Base-by-base conservation (phyloP, 2,329 filamentous ascomycete species). In the Tolypocladium inflatum region DNA sequence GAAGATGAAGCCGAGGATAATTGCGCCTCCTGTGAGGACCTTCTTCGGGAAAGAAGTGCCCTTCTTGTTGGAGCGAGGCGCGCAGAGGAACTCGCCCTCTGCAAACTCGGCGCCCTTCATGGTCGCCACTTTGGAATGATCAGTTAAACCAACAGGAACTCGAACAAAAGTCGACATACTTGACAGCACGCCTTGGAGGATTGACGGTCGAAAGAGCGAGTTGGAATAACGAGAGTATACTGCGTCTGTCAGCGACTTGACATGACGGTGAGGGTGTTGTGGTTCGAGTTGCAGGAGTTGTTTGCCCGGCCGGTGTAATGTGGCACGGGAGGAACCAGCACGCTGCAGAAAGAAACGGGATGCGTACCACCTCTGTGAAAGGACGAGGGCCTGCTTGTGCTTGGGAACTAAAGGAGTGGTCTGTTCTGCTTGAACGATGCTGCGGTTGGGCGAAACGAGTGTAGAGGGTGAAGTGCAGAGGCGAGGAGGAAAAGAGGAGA, bases 101-200 rank as follows among this genome's bases (percentile, higher is more conserved):
- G 60, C 65, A 51, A 66, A 64, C 53, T 69, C 68, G 43, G 59
- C 53, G 57, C 69, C 67, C 59, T 65, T 67, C 62, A 67, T 64
- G 39, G 59, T 60, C 51, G 66, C 60, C 65, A 70, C 68, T 71
- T 30, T 26, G 11, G 30, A n/a, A 37, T 11, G 52, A 53, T 70
- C 55, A 68, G 62, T 56, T 26, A n/a, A 13, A 8, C 37, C 52
- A 35, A 57, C 10, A 51, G n/a, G 15, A 56, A 51, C 33, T 39
- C 15, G 42, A n/a, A 43, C 2, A 21, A 6, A 39, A 26, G 30
- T 19, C 19, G 37, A 38, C 50, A 42, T 39, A 50, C 56, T 56
- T 54, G 41, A 21, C 17, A 30, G 30, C 17, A 61, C 26, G 64
- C 65, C 61, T 67, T 59, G 60, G 30, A 63, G 57, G 59, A 54